Evolutionary conservation across 73 alveolate genomes (phyloP).

Genomic region (Paramecium tetraurelia): DNA sequence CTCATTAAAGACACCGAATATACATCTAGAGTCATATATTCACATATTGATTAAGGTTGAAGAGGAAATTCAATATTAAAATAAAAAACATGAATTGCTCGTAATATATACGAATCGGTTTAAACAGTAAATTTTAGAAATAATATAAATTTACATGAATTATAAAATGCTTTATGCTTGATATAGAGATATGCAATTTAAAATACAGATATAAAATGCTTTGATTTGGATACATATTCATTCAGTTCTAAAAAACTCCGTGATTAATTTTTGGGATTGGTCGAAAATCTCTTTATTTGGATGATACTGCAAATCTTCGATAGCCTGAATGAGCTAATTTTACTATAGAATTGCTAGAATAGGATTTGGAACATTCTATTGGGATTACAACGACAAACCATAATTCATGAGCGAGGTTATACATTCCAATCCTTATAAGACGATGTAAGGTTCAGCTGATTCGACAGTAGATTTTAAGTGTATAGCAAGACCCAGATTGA

Average conservation of each 20-base stretch:
- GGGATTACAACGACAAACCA: not conserved
- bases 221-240: not conserved
- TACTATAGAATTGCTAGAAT: not conserved
- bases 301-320: not conserved
- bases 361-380: not conserved
- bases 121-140: not conserved
- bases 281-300: conserved; percentile 21
- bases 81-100: not conserved
- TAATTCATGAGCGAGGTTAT: not conserved
- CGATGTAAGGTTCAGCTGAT: conserved; percentile 10
- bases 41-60: not conserved
- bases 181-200: not conserved
- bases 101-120: not conserved
- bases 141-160: not conserved
- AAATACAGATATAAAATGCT: not conserved
- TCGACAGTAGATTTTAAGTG: not conserved
- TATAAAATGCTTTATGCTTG: not conserved
- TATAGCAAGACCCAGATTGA: conserved; percentile 3
- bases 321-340: not conserved
- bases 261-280: not conserved
- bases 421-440: conserved; percentile 29
- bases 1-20: not conserved
- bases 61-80: not conserved
- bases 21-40: not conserved
- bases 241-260: not conserved